Base-by-base conservation (phyloP, 2,329 filamentous ascomycete genomes). In the Neonectria punicea region DNA sequence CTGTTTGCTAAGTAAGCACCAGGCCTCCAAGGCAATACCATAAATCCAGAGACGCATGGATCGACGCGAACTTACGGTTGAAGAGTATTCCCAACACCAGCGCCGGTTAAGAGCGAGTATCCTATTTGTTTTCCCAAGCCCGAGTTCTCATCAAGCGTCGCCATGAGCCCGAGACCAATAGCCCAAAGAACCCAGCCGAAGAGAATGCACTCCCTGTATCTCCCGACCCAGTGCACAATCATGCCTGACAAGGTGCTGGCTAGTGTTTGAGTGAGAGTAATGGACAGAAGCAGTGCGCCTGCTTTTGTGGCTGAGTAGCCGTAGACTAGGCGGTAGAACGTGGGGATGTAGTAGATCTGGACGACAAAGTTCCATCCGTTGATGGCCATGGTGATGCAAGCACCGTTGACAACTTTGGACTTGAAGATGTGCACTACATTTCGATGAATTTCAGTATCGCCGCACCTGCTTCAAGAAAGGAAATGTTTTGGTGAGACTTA, bases 281-380 rank as follows among this genome's bases (percentile, higher is more conserved):
- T 78, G 9, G 79, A 81, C 0, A 84, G 74, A 5, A 84, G 70
- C 69, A 84, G 79, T 0, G 80, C 80, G 25, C 79, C 81, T 0
- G 81, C 76, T 50, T 77, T 79, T 4, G 81, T 82, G 1, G 80
- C 79, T 0, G 77, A 80, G 67, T 82, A 84, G 20, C 76, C 78
- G 58, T 82, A 83, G 1, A 77, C 79, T 11, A 84, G 79, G 57
- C 84, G 83, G 65, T 84, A 84, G 65, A 84, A 84, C 0, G 79
- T 77, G 0, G 81, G 81, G 5, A 83, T 79, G 61, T 81, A 85
- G 67, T 85, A 85, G 8, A 86, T 77, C 66, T 88, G 86, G n/a
- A 86, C 82, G 25, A 87, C 78, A 60, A 87, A 87, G 67, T 87
- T 87, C 86, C 86, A 88, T 4, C 86, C 86, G 55, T 87, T 87